Base-by-base conservation (phyloP, 2,329 filamentous ascomycete species). In the Clonostachys byssicola region DNA sequence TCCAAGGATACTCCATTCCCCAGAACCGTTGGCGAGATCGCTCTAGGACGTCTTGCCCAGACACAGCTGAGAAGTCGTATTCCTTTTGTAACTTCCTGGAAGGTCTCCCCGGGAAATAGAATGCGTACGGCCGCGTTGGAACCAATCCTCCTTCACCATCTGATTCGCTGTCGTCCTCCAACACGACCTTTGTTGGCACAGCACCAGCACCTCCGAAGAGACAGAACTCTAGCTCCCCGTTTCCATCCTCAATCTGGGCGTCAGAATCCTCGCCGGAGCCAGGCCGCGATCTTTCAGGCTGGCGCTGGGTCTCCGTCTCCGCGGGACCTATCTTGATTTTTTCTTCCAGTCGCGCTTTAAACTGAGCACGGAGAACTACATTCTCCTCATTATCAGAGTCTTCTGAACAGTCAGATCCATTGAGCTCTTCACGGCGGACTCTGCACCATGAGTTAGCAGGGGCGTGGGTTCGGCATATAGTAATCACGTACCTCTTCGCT, bases 1-100 rank as follows among this genome's bases (percentile, higher is more conserved):
- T 72, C 82, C 82, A 85, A 2, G 81, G 80, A 53, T 79, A 68
- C 60, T 84, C 80, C 40, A 80, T 60, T 0, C 81, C 81, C 80
- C 80, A 84, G 7, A 69, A 68, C 46, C 72, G 66, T 54, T 59
- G 62, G 42, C 55, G 57, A n/a, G 73, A 72, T 50, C 68, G 63
- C 18, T 56, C 56, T 3, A 77, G 45, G 13, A 86, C 60, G 13
- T 78, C 72, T n/a, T 77, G 73, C 6, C 73, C 75, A 33, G 62
- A 73, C 12, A 85, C 63, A 4, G 81, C 77, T 4, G 71, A 67
- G n/a, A 54, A 55, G 33, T 60, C 61, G 48, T 77, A 78, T 52
- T 70, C 58, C 18, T 58, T 57, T 42, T 60, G 65, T 54, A 66
- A 58, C 42, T 65, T 58, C 1, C 62, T 56, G 0, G 71, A 61